These are phyloP conservation scores for Xerophyta viscosa DNA, from an alignment of 106 monocot genomes.

Conservation along the genomic window DNA sequence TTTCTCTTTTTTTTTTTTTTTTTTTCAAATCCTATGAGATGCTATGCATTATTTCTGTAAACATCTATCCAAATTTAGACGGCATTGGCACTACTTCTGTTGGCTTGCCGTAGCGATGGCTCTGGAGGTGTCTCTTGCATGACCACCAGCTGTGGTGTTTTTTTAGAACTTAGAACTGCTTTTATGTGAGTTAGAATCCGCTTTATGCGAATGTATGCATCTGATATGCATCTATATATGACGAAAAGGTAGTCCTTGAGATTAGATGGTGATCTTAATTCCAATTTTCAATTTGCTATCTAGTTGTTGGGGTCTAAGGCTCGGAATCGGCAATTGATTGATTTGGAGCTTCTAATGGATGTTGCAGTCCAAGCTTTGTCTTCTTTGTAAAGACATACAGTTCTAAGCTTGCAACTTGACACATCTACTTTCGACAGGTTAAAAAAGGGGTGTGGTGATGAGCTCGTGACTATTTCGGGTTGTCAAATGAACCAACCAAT, in stretches of 20 bases:
- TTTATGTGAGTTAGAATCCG: constrained; percentile 84
- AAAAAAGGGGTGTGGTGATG: constrained; percentile 72
- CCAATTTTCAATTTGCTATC: neutral
- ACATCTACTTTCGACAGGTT: constrained; percentile 55
- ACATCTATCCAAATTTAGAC: constrained; percentile 30
- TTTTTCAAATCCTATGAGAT: neutral
- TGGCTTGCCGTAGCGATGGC: constrained; percentile 96
- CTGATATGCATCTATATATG: constrained; percentile 64
- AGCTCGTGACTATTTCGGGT: constrained; percentile 77
- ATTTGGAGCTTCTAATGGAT: constrained; percentile 36
- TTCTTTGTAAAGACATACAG: constrained; percentile 90
- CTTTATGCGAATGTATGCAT: constrained; percentile 82
- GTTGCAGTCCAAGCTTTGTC: constrained; percentile 59
- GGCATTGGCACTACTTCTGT: constrained; percentile 75
- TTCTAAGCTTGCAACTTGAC: constrained; percentile 83
- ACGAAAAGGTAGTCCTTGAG: too few species aligned
- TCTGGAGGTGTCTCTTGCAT: constrained; percentile 69
- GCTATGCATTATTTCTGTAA: neutral
- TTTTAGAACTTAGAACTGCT: too few species aligned
- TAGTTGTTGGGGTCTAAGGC: constrained; percentile 68
- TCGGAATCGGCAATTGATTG: constrained; percentile 43
- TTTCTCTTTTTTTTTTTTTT: too few species aligned
- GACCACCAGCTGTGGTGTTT: constrained; percentile 71
- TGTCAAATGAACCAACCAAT: constrained; percentile 87
- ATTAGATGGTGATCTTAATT: neutral